Percentiles rank a stretch among this genome's conserved stretches.
These are phyloP conservation scores for Priceomyces medius DNA, from an alignment of 805 yeast species.

Conservation along the genomic window DNA sequence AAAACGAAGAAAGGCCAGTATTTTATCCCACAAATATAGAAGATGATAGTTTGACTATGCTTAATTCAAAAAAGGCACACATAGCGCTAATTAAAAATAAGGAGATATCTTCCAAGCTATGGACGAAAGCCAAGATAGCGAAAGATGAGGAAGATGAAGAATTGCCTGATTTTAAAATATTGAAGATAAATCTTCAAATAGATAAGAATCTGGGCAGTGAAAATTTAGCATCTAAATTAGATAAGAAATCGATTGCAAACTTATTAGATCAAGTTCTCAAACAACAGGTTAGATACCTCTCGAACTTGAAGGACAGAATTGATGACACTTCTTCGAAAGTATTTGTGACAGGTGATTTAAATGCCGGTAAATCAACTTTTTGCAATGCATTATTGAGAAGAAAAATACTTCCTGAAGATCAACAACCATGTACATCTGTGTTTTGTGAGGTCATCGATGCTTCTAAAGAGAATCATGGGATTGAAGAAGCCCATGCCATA, in stretches of 20 bases:
- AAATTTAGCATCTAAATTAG: slow-evolving; percentile 55
- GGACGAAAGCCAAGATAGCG: slow-evolving; percentile 11
- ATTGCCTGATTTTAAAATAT: slow-evolving; percentile 51
- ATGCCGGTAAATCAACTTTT: slow-evolving; percentile 94
- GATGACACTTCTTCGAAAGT: slow-evolving; percentile 93
- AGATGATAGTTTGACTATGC: slow-evolving; percentile 28
- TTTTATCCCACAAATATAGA: slow-evolving; percentile 54
- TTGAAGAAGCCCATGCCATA: slow-evolving; percentile 94
- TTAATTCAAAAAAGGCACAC: slow-evolving; percentile 52
- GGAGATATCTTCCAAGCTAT: slow-evolving; percentile 9
- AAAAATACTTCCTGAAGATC: slow-evolving; percentile 87
- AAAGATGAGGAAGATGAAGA: slow-evolving; percentile 19
- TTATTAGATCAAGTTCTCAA: slow-evolving; percentile 66
- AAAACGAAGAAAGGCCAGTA: slow-evolving; percentile 61
- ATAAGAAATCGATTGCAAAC: slow-evolving; percentile 65
- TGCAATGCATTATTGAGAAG: slow-evolving; percentile 86
- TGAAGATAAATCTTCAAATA: slow-evolving; percentile 61
- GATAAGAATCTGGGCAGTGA: slow-evolving; percentile 39
- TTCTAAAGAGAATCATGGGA: slow-evolving; percentile 58
- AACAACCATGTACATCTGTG: slow-evolving; percentile 95
- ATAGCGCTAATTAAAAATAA: slow-evolving; percentile 52
- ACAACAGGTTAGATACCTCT: slow-evolving; percentile 65
- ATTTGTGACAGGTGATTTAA: slow-evolving; percentile 93
- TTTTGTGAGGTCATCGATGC: slow-evolving; percentile 94
- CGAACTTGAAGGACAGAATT: slow-evolving; percentile 73